Evolutionary conservation across 2,329 filamentous ascomycete species (phyloP), one percentile per base, ranked within the genome.

Genomic region (Fusarium domesticum): DNA sequence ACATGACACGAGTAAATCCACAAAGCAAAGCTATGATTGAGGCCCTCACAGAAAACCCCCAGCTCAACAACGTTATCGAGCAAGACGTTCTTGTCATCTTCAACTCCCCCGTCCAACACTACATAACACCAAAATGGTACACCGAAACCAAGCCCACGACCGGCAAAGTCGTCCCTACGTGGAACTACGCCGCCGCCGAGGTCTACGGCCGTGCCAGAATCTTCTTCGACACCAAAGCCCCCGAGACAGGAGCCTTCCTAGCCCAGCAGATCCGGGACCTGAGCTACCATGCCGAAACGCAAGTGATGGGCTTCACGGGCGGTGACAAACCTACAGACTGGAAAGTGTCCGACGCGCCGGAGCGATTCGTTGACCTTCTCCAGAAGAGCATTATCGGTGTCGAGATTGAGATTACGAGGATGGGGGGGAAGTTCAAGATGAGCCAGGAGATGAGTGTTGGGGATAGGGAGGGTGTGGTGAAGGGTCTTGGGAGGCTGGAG

Each of bases 91-190:
- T 83, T 20, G 68, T 87, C 3, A 67, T 85, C 14, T 87, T 87
- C 70, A 85, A 72, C 35, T 71, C 70, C 0, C 68, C 74, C 0
- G 61, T 70, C 1, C 75, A 85, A 30, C 79, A 83, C 64, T 87
- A 87, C 53, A 75, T 87, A 5, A 85, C 83, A 0, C 81, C 83
- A 1, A 82, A 84, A 47, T 86, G 85, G 64, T 87, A 86, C 66
- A 71, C 67, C 10, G 73, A 81, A 51, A 85, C 83, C 1, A 87
- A 86, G 59, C 83, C 81, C 0, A 60, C 57, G 0, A 81, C 76
- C 0, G 83, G 75, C 10, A 87, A 87, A 53, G 83, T 85, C 0
- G 83, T 84, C 5, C 82, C 82, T 1, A 87, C 83, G 0, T 87
- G 83, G 84, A 82, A 87, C 62, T 87, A 87, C 54, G 70, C 79